Conservation (phyloP, 2,329 filamentous ascomycete species). For the Fusarium sp. region DNA sequence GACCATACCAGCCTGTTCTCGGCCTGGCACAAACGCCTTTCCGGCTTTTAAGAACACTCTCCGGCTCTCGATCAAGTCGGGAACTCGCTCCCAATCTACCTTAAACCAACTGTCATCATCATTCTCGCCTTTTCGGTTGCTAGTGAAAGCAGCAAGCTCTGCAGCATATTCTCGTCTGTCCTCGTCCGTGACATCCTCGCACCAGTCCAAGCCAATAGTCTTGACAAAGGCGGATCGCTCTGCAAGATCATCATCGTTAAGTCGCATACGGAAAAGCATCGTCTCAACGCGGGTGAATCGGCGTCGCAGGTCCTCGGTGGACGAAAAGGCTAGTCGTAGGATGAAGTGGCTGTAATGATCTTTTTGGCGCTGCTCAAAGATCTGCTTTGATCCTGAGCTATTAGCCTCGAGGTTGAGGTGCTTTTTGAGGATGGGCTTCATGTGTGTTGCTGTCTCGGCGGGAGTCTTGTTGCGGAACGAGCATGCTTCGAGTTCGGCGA, state of each 20-base stretch:
- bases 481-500: conserved; percentile 92
- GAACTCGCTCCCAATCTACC: conserved; percentile 94
- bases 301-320: conserved; percentile 88
- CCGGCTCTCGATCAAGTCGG: conserved; percentile 86
- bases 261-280: conserved; percentile 86
- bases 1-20: conserved; percentile 90
- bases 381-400: conserved; percentile 69
- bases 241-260: conserved; percentile 78
- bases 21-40: conserved; percentile 90
- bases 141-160: conserved; percentile 68
- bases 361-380: conserved; percentile 84
- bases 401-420: conserved; percentile 85
- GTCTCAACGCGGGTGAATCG: conserved; percentile 90
- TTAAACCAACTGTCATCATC: conserved; percentile 96
- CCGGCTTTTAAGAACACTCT: conserved; percentile 82
- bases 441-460: conserved; percentile 85
- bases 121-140: conserved; percentile 53
- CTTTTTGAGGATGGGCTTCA: conserved; percentile 89
- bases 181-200: conserved; percentile 83
- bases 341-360: conserved; percentile 99
- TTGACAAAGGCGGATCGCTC: conserved; percentile 84
- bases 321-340: conserved; percentile 89
- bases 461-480: conserved; percentile 91
- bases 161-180: conserved; percentile 77
- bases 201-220: conserved; percentile 86